Base-by-base conservation (phyloP, 1,139 yeast species). In the Lodderomyces parapsilosis region DNA sequence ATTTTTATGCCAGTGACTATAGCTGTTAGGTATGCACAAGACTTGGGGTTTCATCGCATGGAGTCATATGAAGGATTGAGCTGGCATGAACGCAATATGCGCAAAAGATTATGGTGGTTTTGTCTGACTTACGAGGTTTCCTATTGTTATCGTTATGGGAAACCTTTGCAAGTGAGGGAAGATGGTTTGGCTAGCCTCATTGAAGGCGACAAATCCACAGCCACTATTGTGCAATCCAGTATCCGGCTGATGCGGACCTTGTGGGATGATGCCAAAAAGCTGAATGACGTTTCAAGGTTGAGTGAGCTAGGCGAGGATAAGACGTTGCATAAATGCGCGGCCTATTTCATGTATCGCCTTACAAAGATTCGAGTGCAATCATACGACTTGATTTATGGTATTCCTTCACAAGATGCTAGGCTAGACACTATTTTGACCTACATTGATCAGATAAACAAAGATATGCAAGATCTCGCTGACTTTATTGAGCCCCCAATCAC, bases 11-110 rank as follows among this genome's bases (percentile, higher is more conserved):
- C 83, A n/a, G 57, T 72, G 0, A 62, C 82, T 0, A 68, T 76
- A 6, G 83, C 84, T 1, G 69, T 78, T 2, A 65, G 87, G 43
- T 73, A 71, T 49, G 85, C 87, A 0, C 80, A 75, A 48, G 84
- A 80, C 39, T 59, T 83, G 42, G 93, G 93, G 0, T 61, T 86
- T 20, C 86, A 85, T 53, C 62, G 88, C 28, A 63, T 60, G n/a
- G 88, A 83, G 49, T 59, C 76, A 1, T 71, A 72, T 39, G 53
- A 55, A 9, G 70, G 72, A 0, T 51, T 80, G 18, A 45, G 71
- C 0, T 53, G 52, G 0, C 64, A 58, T 2, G 83, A 79, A 35
- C 65, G 64, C 4, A 49, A 56, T 4, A 58, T 58, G 9, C 62
- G 80, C 15, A 61, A 76, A 36, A 59, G 59, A 8, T 44, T 81